Conservation (phyloP, 176 grass and related monocot species). For the Oryza meyeriana region DNA sequence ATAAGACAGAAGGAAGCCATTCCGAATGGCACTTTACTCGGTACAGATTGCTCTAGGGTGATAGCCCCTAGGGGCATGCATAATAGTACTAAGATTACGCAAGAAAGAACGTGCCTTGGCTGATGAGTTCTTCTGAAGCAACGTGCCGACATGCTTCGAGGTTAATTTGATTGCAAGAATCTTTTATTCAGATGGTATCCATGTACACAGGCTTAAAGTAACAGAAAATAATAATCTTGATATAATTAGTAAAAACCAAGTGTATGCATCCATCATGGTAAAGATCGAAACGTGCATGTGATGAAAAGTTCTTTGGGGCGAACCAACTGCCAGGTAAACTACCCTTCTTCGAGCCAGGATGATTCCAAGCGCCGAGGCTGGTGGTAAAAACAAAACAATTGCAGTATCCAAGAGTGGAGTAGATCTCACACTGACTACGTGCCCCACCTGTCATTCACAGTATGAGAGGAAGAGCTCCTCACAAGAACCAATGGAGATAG, state of each 20-base stretch:
- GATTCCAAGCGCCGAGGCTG: not conserved
- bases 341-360: not conserved
- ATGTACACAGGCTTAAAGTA: not conserved
- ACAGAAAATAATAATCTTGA: not conserved
- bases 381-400: slow-evolving; percentile 10
- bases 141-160: slow-evolving; percentile 19
- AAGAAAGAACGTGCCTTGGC: not conserved
- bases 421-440: not conserved
- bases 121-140: slow-evolving; percentile 20
- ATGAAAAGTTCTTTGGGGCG: slow-evolving; percentile 14
- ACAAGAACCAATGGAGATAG: slow-evolving; percentile 5
- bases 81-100: not conserved
- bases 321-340: slow-evolving; percentile 7
- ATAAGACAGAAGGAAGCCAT: too few relatives aligned
- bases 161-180: slow-evolving; percentile 25
- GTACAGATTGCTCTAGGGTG: not conserved
- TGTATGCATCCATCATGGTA: not conserved
- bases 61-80: slow-evolving; percentile 22
- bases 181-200: not conserved
- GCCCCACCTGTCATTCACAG: not conserved
- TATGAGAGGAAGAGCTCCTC: not conserved
- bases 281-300: slow-evolving; percentile 24
- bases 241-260: slow-evolving; percentile 6
- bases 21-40: too few relatives aligned
- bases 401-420: not conserved